These are phyloP conservation scores for Bipolaris sorokiniana DNA, from an alignment of 2,329 filamentous ascomycete genomes.

Conservation along the genomic window DNA sequence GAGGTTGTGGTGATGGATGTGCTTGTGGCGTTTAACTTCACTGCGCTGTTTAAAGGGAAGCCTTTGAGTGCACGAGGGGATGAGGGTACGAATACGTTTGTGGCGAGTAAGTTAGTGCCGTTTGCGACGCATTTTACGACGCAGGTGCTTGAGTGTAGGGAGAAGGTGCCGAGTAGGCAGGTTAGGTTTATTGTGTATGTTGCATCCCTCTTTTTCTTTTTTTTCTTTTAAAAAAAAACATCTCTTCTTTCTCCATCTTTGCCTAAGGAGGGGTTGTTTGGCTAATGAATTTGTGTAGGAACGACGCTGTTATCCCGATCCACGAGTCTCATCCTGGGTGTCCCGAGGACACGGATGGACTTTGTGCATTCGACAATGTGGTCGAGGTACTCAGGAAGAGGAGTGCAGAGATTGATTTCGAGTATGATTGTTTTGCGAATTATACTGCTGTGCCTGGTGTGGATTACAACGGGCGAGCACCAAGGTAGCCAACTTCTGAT, in stretches of 20 bases:
- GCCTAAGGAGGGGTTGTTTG: too few species aligned
- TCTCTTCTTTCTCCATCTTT: too few species aligned
- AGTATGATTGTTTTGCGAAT: conserved; percentile 41
- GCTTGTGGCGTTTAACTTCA: conserved; percentile 41
- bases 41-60: conserved; percentile 36
- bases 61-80: conserved; percentile 30
- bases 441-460: conserved; percentile 33
- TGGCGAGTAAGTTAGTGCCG: conserved; percentile 37
- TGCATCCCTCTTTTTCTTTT: background rate
- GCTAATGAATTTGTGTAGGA: conserved; percentile 14
- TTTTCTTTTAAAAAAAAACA: background rate
- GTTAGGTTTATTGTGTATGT: conserved; percentile 41
- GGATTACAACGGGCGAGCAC: conserved; percentile 38
- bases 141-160: conserved; percentile 35
- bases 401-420: conserved; percentile 36
- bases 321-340: conserved; percentile 33
- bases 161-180: conserved; percentile 32
- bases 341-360: conserved; percentile 26
- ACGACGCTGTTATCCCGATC: conserved; percentile 40
- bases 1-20: conserved; percentile 48
- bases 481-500: background rate
- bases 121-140: conserved; percentile 43
- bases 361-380: conserved; percentile 39
- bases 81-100: conserved; percentile 31
- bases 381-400: conserved; percentile 36